These are phyloP conservation scores for Lantana camara DNA, from an alignment of 257 asterid species.

Conservation along the genomic window DNA sequence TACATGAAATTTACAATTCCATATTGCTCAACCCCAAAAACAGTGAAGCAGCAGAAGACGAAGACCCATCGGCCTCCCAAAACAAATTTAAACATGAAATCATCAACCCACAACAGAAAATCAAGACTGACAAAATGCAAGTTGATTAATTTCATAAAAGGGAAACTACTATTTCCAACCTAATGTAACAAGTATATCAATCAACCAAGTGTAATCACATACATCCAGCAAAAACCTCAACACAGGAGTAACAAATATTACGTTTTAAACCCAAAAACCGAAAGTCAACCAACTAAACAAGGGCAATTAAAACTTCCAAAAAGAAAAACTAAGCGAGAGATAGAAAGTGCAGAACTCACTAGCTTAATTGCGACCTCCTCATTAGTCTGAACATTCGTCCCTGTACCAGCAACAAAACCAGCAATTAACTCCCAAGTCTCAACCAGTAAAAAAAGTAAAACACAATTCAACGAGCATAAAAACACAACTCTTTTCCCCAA, in stretches of 20 bases:
- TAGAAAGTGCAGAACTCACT: slow-evolving; percentile 46
- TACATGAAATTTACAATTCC: no score
- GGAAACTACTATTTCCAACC: slow-evolving; percentile 12
- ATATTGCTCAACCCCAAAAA: no score
- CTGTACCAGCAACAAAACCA: slow-evolving; percentile 37
- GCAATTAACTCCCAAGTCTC: slow-evolving; percentile 23
- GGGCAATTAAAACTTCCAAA: not conserved
- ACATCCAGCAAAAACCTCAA: slow-evolving; percentile 14
- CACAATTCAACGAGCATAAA: not conserved
- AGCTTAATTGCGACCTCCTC: slow-evolving; percentile 93
- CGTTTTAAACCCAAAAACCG: not conserved
- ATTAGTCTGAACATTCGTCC: slow-evolving; percentile 73
- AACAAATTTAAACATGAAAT: slow-evolving; percentile 11
- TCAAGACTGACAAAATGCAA: slow-evolving; percentile 7
- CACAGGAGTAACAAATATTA: not conserved
- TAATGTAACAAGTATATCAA: not conserved
- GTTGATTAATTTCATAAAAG: not conserved
- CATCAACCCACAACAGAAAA: slow-evolving; percentile 2
- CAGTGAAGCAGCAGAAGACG: slow-evolving; percentile 9
- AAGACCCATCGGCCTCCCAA: slow-evolving; percentile 1
- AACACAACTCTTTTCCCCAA: not conserved
- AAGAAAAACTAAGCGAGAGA: not conserved
- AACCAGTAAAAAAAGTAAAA: slow-evolving; percentile 26
- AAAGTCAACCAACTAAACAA: not conserved
- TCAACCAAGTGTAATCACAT: not conserved